A percentile compares a stretch with the other conserved stretches of the same genome.
These are phyloP conservation scores for Melastoma malabathricum DNA, from an alignment of 345 rosid species.

Conservation along the genomic window DNA sequence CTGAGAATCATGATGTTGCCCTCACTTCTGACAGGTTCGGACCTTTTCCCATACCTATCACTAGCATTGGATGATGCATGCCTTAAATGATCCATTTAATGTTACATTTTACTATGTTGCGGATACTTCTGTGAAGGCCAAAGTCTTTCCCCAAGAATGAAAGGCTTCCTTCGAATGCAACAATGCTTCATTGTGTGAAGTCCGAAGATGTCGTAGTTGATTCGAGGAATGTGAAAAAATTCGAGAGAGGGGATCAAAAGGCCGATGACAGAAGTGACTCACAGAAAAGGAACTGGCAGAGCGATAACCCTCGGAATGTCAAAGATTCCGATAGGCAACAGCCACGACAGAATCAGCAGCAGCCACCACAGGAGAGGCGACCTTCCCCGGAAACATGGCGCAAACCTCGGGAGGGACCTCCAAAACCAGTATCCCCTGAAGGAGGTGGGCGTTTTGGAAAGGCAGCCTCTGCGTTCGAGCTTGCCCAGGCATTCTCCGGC, in stretches of 20 bases:
- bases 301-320: conserved; percentile 32
- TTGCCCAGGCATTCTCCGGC: conserved; percentile 61
- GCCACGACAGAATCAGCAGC: conserved; percentile 17
- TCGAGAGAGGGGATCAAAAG: conserved; percentile 40
- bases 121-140: conserved; percentile 22
- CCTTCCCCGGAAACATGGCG: conserved; percentile 86
- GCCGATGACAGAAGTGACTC: conserved; percentile 36
- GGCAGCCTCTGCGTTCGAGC: conserved; percentile 65
- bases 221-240: conserved; percentile 31
- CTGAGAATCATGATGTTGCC: conserved; percentile 24
- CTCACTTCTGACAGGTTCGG: conserved; percentile 44
- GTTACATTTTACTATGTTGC: neutral
- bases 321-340: conserved; percentile 32
- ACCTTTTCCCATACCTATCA: neutral
- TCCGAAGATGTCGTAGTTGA: conserved; percentile 25
- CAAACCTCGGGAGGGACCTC: conserved; percentile 36
- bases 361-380: conserved; percentile 30
- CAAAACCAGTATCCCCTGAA: conserved; percentile 43
- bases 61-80: too few relatives aligned
- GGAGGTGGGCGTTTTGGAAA: conserved; percentile 41
- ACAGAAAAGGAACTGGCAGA: conserved; percentile 51
- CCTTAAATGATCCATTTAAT: neutral
- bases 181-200: conserved; percentile 21
- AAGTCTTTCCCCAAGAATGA: conserved; percentile 29
- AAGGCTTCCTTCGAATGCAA: conserved; percentile 28